Evolutionary conservation across 1,284 basidiomycete species (phyloP).

Genomic region (Moniliophthora roreri): DNA sequence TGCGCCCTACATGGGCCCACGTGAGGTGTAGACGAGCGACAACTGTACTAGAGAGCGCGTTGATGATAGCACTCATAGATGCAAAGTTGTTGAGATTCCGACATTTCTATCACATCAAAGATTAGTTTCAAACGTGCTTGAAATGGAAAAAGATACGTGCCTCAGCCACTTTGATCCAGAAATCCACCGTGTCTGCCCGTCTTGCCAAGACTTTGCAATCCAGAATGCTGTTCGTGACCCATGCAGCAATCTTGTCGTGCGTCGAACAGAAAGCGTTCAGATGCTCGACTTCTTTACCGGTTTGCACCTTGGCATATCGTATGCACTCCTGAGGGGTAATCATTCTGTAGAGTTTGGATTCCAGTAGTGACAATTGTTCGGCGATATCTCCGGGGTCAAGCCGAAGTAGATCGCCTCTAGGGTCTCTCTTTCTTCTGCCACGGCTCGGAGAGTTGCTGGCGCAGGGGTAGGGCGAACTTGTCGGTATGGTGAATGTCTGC

Average conservation of each 20-base stretch:
- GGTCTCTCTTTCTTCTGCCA: slow-evolving; percentile 38
- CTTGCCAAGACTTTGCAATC: slow-evolving; percentile 47
- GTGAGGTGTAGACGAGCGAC: slow-evolving; percentile 59
- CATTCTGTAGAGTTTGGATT: slow-evolving; percentile 57
- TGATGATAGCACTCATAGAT: slow-evolving; percentile 66
- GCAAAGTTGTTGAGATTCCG: slow-evolving; percentile 63
- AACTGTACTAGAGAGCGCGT: slow-evolving; percentile 58
- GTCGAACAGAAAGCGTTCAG: slow-evolving; percentile 57
- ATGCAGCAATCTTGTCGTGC: slow-evolving; percentile 59
- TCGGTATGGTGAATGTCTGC: slow-evolving; percentile 22
- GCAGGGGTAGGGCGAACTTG: slow-evolving; percentile 23
- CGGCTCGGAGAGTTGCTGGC: slow-evolving; percentile 20
- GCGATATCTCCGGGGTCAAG: slow-evolving; percentile 58
- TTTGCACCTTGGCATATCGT: slow-evolving; percentile 44
- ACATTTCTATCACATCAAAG: slow-evolving; percentile 55
- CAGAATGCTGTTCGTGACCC: slow-evolving; percentile 67
- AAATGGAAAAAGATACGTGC: slow-evolving; percentile 35
- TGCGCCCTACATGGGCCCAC: slow-evolving; percentile 63
- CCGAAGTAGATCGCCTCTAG: slow-evolving; percentile 52
- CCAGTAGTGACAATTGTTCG: slow-evolving; percentile 61
- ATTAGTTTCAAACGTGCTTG: neutral
- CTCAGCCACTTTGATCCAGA: slow-evolving; percentile 78
- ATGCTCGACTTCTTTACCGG: slow-evolving; percentile 38
- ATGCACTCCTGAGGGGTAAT: slow-evolving; percentile 64
- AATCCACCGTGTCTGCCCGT: slow-evolving; percentile 61